Conservation (phyloP, 208 protist species). For the Kentomonas sorsogonicus region DNA sequence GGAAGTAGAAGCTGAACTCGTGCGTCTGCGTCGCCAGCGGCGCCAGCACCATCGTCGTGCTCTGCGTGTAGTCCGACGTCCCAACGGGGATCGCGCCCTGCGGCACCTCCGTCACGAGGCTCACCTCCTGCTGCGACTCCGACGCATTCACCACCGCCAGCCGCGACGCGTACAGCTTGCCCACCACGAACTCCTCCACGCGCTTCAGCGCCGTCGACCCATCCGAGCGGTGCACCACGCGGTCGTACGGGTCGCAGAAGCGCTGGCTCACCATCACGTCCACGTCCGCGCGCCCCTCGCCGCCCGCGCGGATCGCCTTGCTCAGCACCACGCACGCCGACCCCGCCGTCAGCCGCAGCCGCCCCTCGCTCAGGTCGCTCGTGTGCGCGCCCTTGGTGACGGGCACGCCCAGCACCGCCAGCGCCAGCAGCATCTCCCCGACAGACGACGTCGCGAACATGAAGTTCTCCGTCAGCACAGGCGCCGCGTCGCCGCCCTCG, state of each 20-base stretch:
- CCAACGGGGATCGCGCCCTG: conserved; percentile 11
- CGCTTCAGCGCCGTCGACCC: conserved; percentile 10
- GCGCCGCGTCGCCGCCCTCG: not conserved
- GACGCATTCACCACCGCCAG: conserved; percentile 12
- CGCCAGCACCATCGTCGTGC: not conserved
- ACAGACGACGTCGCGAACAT: conserved; percentile 11
- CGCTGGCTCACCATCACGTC: conserved; percentile 14
- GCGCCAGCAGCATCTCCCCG: conserved; percentile 9
- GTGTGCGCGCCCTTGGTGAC: not conserved
- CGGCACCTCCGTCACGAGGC: conserved; percentile 13
- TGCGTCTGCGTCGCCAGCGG: conserved; percentile 9
- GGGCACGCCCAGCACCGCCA: conserved; percentile 7
- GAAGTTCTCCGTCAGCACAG: conserved; percentile 5
- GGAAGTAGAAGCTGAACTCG: conserved; percentile 17
- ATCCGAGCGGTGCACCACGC: not conserved
- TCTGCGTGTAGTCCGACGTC: conserved; percentile 9
- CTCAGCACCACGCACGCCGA: conserved; percentile 2
- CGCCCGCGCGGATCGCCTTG: conserved; percentile 1
- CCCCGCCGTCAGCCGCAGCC: conserved; percentile 2
- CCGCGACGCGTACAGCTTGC: conserved; percentile 12
- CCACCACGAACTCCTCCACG: conserved; percentile 18
- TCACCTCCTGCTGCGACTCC: conserved; percentile 8
- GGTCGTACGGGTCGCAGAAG: conserved; percentile 12
- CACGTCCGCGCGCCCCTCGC: conserved; percentile 6
- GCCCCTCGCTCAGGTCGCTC: not conserved